These are phyloP conservation scores for Oryza meyeriana DNA, from an alignment of 176 grass and related monocot species.

Conservation along the genomic window DNA sequence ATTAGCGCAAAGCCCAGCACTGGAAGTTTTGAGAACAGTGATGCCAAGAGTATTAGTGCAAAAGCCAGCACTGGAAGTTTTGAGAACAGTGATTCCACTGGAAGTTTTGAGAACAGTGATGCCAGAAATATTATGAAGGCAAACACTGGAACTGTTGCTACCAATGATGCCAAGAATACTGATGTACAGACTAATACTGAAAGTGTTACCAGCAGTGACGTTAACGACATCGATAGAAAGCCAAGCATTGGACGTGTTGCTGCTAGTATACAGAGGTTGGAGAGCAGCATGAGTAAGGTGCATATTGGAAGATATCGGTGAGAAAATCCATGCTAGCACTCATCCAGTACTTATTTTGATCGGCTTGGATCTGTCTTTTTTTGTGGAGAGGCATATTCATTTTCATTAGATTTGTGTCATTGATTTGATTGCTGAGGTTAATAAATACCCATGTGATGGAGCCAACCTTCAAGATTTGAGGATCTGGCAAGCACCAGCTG, in stretches of 20 bases:
- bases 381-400: conserved; percentile 41
- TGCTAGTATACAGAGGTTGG: conserved; percentile 53
- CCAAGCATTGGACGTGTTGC: conserved; percentile 53
- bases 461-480: conserved; percentile 29
- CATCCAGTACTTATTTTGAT: conserved; percentile 24
- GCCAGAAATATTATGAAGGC: conserved; percentile 1
- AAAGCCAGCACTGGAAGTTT: background rate
- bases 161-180: conserved; percentile 22
- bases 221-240: conserved; percentile 22
- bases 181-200: conserved; percentile 28
- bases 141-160: conserved; percentile 17
- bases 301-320: conserved; percentile 41
- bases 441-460: conserved; percentile 33
- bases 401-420: conserved; percentile 43
- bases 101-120: conserved; percentile 24
- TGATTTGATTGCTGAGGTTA: conserved; percentile 51
- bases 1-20: background rate
- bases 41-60: conserved; percentile 8
- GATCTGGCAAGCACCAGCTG: conserved; percentile 36
- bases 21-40: conserved; percentile 10
- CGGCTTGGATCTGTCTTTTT: conserved; percentile 26
- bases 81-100: conserved; percentile 24
- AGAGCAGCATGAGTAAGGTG: conserved; percentile 51
- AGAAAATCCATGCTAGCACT: conserved; percentile 29
- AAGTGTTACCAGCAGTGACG: conserved; percentile 12